Base-by-base conservation (phyloP, 73 alveolate genomes). In the Urostyla sp. region DNA sequence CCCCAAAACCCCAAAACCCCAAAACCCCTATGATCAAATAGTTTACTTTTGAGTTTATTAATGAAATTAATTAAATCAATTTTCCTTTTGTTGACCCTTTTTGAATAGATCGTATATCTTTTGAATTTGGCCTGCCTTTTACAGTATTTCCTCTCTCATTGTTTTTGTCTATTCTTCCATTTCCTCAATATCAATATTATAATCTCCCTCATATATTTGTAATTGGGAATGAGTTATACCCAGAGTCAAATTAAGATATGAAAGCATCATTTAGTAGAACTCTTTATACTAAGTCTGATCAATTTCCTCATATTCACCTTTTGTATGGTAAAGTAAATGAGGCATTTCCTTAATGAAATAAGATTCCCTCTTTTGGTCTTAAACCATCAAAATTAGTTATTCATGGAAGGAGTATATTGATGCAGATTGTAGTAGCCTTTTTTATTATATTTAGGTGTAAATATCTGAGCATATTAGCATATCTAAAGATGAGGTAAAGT, bases 401-500 rank as follows among this genome's bases (percentile, higher is more conserved):
- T 63, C 79, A 1, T 60, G 61, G 31, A 45, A 43, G 45, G 37
- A 43, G 28, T 43, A 37, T 3, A 63, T n/a, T 21, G 24, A 37
- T 18, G 60, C 79, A 21, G 21, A 23, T 8, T 40, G 37, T 3
- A 18, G 2, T 3, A 10, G 3, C 8, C 60, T 43, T 6, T 40
- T 49, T 4, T 55, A 16, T 55, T 11, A 2, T 55, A 32, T n/a
- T 10, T 58, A 23, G 5, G 23, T 31, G 15, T 27, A 31, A 8
- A 59, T 59, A 11, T 34, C n/a, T 15, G n/a, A 59, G 79, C 79
- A 63, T 37, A 69, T 69, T 49, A 69, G 48, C 8, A 31, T 48
- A 69, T 69, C 83, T 46, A 67, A 69, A 4, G 49, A 18, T 46
- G 44, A 67, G 7, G 83, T 18, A 36, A 69, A 69, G 45, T 69